Evolutionary conservation across 805 yeast species (phyloP), one percentile per base, ranked within the genome.

Genomic region (Schwanniomyces pseudopolymorphus): DNA sequence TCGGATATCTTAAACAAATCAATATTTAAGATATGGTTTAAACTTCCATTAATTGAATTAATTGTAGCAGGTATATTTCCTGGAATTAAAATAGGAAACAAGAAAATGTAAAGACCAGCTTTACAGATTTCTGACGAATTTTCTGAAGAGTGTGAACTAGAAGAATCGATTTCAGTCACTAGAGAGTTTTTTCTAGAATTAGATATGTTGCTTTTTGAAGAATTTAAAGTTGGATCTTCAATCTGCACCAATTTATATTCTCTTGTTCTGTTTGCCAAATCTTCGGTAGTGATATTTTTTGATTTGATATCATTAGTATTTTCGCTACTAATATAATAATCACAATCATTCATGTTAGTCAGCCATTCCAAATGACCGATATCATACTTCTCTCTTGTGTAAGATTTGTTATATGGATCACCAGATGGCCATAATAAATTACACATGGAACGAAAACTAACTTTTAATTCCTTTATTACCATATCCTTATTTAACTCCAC

Each of bases 91-190:
- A 83, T 67, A 0, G 94, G 92, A 5, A 86, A 60, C 16, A 84
- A 60, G 56, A 84, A 87, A 2, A 86, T 77, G 57, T 87, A 87
- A 53, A 83, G 78, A 19, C 95, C 95, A 1, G 91, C 80, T 51
- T 77, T 77, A 51, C 66, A 70, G 13, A 57, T 50, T 5, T 49
- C 52, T n/a, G 38, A 44, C 2, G 24, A 13, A 40, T 7, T 13
- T 20, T 24, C 17, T 9, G 40, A 2, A 24, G 40, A 22, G 16
- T 7, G 13, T 14, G 39, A 24, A 21, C 35, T 42, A 10, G n/a
- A 6, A 3, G 24, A 14, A 2, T 40, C 48, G 11, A 33, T 26
- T 7, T 46, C 46, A 13, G 26, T 22, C n/a, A 19, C 43, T 11
- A 33, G n/a, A 9, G 50, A 52, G 57, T 9, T 55, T n/a, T 19